Evolutionary conservation across 2,329 filamentous ascomycete genomes (phyloP), one percentile per base, ranked within the genome.

Genomic region (Bimuria novae-zelandiae): DNA sequence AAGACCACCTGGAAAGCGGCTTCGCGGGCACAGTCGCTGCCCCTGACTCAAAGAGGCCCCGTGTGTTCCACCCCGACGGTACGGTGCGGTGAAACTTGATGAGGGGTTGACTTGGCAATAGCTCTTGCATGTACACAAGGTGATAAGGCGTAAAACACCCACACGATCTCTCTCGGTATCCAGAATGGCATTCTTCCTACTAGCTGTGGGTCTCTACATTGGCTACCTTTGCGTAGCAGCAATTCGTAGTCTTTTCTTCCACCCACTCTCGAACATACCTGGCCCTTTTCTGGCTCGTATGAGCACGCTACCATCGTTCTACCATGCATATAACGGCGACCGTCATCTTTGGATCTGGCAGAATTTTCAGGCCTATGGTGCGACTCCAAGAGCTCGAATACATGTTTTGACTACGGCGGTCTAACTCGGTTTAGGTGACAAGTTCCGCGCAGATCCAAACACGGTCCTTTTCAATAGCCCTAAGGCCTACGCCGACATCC

Each of bases 331-430:
- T 30, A 56, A 55, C 40, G 56, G 58, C 12, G 54, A 56, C 25
- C 50, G 56, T 2, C 58, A 61, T 29, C 27, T 59, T 12, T 61
- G 56, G 55, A 42, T 59, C 3, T 53, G 49, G 55, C 52, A 54
- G 32, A 44, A 55, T 10, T 49, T 49, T 32, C 53, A 61, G 21
- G 42, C 55, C 17, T 59, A 60, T 27, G 57, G 60, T 55, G 12
- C 27, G 27, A 47, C 19, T 30, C 5, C 12, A 23, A 30, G 19
- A 29, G 6, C 22, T 14, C 10, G 8, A 12, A 33, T 25, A 17
- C 19, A 22, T 19, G 14, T 16, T 39, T 7, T 16, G n/a, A n/a
- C 14, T 32, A 27, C 22, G 33, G 33, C 27, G 4, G 8, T 23
- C 17, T 41, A 32, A 49, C 17, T 30, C 12, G 27, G 12, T 7